Conservation (phyloP, 495 filamentous ascomycete species). For the Aspergillus heteromorphus region DNA sequence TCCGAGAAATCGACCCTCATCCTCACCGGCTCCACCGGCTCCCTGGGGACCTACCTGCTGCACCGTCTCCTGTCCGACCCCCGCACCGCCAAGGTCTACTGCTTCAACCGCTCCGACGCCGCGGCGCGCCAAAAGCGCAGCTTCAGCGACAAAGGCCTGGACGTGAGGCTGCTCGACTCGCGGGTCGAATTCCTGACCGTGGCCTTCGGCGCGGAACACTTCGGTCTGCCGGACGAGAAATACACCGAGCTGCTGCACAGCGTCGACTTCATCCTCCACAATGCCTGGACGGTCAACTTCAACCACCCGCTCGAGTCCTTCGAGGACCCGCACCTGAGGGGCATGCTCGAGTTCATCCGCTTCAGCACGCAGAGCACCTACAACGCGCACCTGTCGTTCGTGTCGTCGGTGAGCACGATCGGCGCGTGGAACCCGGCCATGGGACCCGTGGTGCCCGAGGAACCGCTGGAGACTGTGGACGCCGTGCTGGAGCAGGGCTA, state of each 20-base stretch:
- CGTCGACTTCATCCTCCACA: slow-evolving; percentile 53
- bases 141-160: slow-evolving; percentile 11
- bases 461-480: slow-evolving; percentile 34
- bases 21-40: slow-evolving; percentile 55
- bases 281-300: slow-evolving; percentile 61
- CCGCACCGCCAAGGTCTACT: slow-evolving; percentile 44
- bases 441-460: slow-evolving; percentile 38
- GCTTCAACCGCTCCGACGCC: slow-evolving; percentile 46
- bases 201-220: slow-evolving; percentile 38
- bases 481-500: slow-evolving; percentile 40
- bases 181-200: slow-evolving; percentile 43
- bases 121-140: slow-evolving; percentile 7
- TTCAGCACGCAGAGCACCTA: slow-evolving; percentile 37
- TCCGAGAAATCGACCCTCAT: slow-evolving; percentile 23
- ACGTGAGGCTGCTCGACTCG: slow-evolving; percentile 3
- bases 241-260: slow-evolving; percentile 33
- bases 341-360: slow-evolving; percentile 44
- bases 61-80: slow-evolving; percentile 30
- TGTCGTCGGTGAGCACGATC: slow-evolving; percentile 49
- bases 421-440: slow-evolving; percentile 24
- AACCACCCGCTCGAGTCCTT: slow-evolving; percentile 52
- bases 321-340: slow-evolving; percentile 46
- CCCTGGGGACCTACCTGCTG: slow-evolving; percentile 54
- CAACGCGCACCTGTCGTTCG: slow-evolving; percentile 47
- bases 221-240: slow-evolving; percentile 35